These are phyloP conservation scores for Phytomonas sp. DNA, from an alignment of 208 protist species.

Conservation along the genomic window DNA sequence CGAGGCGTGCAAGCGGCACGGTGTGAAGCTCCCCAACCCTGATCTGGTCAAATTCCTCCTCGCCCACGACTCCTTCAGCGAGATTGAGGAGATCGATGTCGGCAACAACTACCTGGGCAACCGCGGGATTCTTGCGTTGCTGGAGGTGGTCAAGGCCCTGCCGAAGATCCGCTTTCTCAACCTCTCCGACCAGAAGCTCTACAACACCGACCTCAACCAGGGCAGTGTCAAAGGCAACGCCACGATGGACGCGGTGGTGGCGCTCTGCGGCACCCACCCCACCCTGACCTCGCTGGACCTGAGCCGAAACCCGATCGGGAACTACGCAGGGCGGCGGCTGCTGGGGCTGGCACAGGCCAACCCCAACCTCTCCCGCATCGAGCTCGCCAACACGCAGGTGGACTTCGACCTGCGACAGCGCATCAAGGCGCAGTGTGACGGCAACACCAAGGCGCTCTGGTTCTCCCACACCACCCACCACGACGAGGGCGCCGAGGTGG, in stretches of 20 bases:
- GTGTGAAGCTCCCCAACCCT: slow-evolving; percentile 79
- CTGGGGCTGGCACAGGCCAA: slow-evolving; percentile 75
- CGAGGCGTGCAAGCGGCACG: slow-evolving; percentile 62
- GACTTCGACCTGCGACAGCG: slow-evolving; percentile 78
- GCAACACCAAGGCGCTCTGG: slow-evolving; percentile 76
- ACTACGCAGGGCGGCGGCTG: slow-evolving; percentile 86
- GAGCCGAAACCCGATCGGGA: slow-evolving; percentile 81
- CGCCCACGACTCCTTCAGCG: slow-evolving; percentile 38
- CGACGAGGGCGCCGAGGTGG: slow-evolving; percentile 18
- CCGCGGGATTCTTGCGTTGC: slow-evolving; percentile 75
- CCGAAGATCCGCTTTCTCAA: slow-evolving; percentile 76
- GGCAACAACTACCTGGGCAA: slow-evolving; percentile 84
- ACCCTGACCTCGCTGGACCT: slow-evolving; percentile 71
- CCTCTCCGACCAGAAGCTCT: slow-evolving; percentile 80
- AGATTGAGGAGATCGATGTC: slow-evolving; percentile 81
- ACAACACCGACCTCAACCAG: slow-evolving; percentile 87
- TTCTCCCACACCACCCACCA: slow-evolving; percentile 27
- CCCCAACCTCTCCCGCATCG: slow-evolving; percentile 66
- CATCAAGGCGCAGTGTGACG: slow-evolving; percentile 76
- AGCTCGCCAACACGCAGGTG: slow-evolving; percentile 72
- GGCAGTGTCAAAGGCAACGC: slow-evolving; percentile 83
- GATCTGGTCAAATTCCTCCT: slow-evolving; percentile 62
- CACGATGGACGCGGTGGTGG: slow-evolving; percentile 77
- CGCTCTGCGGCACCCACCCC: slow-evolving; percentile 74
- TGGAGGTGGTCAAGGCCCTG: slow-evolving; percentile 66